Base-by-base conservation (phyloP, 129 eudicot species). In the Lactuca sativa region DNA sequence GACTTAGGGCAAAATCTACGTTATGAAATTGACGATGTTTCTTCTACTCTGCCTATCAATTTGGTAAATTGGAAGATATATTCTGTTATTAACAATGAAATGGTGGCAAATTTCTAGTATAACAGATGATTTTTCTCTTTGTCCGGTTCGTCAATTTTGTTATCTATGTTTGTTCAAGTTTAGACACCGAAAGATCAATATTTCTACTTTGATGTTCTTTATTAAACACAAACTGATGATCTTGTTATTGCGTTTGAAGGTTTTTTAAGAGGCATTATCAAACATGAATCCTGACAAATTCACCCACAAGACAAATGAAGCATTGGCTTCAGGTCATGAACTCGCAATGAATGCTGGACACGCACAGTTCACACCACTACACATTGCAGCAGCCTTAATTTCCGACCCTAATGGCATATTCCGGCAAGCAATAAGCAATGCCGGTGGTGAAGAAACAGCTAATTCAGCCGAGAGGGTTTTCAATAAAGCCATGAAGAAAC, bases 251-350 rank as follows among this genome's bases (percentile, higher is more conserved):
- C 74, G 76, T 36, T 15, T 71, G 36, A 6, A 62, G 74, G 59
- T n/a, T 18, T 21, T 25, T 21, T 59, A 64, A 0, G 18, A n/a
- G n/a, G 14, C 40, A 9, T 13, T 7, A 49, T 78, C n/a, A 11
- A 52, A 14, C 2, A 91, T 93, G 99, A 90, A 86, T 82, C 90
- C 86, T 56, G 93, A 82, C 21, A 89, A 86, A 56, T 86, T 84
- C 64, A 89, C 93, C 4, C 93, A 86, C 93, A 89, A 86, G 81
- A 89, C 96, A 52, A 86, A 84, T 56, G 93, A 89, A 69, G 77
- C 86, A 1, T 76, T 89, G 7, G 82, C 84, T 37, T 84, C 78
- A 2, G 90, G 90, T 32, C 90, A 82, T 69, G 93, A 86, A 38
- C 77, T 84, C 54, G 96, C 96, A 1, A 66, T 80, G 83, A 64